phyloP scores from a whole-genome alignment of 176 grass and related monocot genomes.

The Echinochloa phyllopogon region DNA sequence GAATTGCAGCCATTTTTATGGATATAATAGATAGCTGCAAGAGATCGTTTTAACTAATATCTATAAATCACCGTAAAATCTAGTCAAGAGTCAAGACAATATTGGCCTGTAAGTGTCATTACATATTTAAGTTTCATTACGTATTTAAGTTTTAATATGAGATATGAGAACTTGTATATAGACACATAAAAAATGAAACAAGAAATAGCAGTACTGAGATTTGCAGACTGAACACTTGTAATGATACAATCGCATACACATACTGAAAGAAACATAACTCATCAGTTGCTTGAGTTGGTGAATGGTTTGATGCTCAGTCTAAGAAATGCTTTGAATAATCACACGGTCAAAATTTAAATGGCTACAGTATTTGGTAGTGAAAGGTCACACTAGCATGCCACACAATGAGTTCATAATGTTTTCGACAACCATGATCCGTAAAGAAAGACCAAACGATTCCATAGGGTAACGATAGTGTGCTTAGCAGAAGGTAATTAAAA shows the following conservation, averaged over 20 bases:
- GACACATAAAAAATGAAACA: background rate
- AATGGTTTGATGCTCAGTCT: background rate
- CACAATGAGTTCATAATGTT: background rate
- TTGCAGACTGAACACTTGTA: background rate
- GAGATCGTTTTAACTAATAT: constrained; percentile 17
- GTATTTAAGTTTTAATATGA: too few relatives aligned
- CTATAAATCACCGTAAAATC: constrained; percentile 2
- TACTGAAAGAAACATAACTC: background rate
- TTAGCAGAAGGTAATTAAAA: constrained; percentile 19
- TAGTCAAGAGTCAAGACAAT: background rate
- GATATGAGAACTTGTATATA: background rate
- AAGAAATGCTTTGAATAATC: constrained; percentile 18
- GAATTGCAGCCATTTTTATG: constrained; percentile 1
- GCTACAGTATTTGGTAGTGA: background rate
- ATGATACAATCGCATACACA: background rate
- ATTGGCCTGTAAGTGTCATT: constrained; percentile 7
- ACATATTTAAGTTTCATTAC: too few relatives aligned
- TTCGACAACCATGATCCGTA: background rate
- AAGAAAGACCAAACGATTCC: background rate
- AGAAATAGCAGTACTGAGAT: background rate
- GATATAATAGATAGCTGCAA: constrained; percentile 10
- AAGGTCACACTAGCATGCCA: constrained; percentile 5
- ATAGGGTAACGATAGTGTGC: constrained; percentile 4
- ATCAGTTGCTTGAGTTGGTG: background rate
- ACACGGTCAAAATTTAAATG: constrained; percentile 1